Conservation (phyloP, 1,284 basidiomycete species). For the Takashimella tepidaria region DNA sequence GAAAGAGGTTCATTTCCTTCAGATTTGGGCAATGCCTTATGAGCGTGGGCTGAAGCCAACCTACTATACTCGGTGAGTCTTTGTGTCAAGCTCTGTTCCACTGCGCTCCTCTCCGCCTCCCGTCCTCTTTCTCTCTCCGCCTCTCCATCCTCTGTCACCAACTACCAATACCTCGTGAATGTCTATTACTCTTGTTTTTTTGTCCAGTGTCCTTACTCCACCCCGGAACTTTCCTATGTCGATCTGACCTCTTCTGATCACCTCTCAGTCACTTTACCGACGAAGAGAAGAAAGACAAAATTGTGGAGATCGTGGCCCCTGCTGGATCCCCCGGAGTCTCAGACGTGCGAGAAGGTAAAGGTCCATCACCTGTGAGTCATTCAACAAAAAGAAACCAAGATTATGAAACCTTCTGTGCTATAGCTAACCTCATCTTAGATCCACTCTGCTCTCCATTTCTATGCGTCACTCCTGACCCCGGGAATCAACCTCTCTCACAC, state of each 20-base stretch:
- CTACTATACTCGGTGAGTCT: conserved; percentile 72
- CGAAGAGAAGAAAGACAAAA: conserved; percentile 68
- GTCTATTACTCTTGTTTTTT: too few species aligned
- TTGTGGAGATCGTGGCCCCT: conserved; percentile 67
- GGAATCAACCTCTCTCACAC: conserved; percentile 55
- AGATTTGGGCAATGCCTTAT: conserved; percentile 73
- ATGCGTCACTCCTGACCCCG: conserved; percentile 61
- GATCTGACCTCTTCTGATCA: not conserved
- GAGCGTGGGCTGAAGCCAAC: conserved; percentile 58
- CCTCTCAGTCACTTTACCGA: conserved; percentile 64
- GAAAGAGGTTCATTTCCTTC: conserved; percentile 64
- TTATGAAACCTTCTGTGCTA: not conserved
- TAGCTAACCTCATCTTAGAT: conserved; percentile 23
- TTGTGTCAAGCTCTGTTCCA: too few species aligned
- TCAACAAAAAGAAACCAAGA: too few species aligned
- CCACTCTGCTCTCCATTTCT: conserved; percentile 48
- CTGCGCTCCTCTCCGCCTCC: too few species aligned
- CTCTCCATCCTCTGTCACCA: not conserved
- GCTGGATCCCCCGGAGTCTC: conserved; percentile 55
- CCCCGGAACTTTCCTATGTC: not conserved
- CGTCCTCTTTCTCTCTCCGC: not conserved
- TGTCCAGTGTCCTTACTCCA: too few species aligned
- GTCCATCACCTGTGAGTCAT: conserved; percentile 63
- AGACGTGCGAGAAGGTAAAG: conserved; percentile 59
- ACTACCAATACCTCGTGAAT: too few species aligned